phyloP scores from a whole-genome alignment of 2,329 filamentous ascomycete genomes.

The Penicillium sp. region DNA sequence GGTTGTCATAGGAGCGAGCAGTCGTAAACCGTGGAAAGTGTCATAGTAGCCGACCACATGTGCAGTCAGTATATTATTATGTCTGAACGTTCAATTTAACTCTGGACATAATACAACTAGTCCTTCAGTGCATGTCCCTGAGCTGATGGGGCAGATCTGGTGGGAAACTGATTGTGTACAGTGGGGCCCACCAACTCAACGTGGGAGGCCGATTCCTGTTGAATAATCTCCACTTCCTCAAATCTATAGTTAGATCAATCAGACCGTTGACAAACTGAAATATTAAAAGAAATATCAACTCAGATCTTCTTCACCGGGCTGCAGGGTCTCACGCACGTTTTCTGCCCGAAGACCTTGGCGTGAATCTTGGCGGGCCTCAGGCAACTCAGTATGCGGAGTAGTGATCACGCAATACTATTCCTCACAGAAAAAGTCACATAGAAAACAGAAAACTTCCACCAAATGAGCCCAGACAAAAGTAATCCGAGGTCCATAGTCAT shows the following conservation, averaged over 20 bases:
- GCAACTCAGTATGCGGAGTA: no score
- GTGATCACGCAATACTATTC: no score
- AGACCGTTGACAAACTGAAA: background rate
- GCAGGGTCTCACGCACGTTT: no score
- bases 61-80: background rate
- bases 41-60: background rate
- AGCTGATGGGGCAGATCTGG: background rate
- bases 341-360: no score
- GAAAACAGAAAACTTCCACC: no score
- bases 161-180: background rate
- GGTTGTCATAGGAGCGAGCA: background rate
- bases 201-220: background rate
- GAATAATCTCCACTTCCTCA: background rate
- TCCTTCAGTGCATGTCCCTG: background rate
- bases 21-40: background rate
- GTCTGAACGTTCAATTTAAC: background rate
- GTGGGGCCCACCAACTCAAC: slow-evolving; percentile 1
- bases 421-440: no score
- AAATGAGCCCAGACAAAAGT: no score
- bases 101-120: background rate
- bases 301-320: no score
- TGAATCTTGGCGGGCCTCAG: no score
- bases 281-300: background rate
- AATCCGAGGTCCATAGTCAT: no score
- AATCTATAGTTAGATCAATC: background rate